These are phyloP conservation scores for Entomortierella lignicola DNA, from an alignment of 192 early-diverging fungal species.

Conservation along the genomic window DNA sequence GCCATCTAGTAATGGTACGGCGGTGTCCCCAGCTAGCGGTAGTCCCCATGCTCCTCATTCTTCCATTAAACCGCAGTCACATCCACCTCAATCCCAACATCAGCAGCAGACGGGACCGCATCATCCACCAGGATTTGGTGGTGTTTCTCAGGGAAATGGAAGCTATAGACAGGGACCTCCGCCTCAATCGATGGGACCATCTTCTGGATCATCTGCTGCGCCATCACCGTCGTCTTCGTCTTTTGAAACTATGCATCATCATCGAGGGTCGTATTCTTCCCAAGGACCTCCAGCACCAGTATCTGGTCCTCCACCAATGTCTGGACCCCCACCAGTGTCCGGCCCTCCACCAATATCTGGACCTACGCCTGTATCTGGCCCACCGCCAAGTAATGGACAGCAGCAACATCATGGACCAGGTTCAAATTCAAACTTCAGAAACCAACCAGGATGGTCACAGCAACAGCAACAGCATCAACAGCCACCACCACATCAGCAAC, in stretches of 20 bases:
- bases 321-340: background rate
- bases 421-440: background rate
- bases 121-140: background rate
- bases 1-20: background rate
- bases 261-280: slow-evolving; percentile 13
- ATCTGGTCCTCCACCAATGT: background rate
- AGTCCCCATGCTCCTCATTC: slow-evolving; percentile 11
- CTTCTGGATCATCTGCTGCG: background rate
- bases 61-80: background rate
- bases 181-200: background rate
- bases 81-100: slow-evolving; percentile 2
- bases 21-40: slow-evolving; percentile 7
- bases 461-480: slow-evolving; percentile 18
- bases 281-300: slow-evolving; percentile 10
- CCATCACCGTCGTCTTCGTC: no score
- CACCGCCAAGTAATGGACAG: background rate
- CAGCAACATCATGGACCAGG: background rate
- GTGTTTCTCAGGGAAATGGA: background rate
- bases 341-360: background rate
- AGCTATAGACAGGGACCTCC: slow-evolving; percentile 1
- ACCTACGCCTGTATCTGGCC: no score
- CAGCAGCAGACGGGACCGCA: slow-evolving; percentile 6
- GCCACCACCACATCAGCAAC: slow-evolving; percentile 9
- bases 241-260: slow-evolving; percentile 10
- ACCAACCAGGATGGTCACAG: slow-evolving; percentile 11